Evolutionary conservation across 805 yeast species (phyloP), one percentile per base, ranked within the genome.

Genomic region (Candida coleopterorum): DNA sequence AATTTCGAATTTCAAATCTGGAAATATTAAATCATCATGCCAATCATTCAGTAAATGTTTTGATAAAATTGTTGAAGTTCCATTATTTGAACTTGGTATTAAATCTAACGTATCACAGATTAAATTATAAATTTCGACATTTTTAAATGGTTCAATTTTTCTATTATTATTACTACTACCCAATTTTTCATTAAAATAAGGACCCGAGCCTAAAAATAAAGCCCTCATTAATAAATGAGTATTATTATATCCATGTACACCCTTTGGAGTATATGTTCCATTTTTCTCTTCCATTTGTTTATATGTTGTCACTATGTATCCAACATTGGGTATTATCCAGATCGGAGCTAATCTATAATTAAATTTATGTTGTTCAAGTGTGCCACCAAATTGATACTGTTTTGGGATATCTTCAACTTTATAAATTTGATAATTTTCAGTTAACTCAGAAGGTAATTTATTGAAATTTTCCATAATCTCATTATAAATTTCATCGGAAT

Each of bases 201-300:
- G 96, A 0, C 97, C 97, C 2, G 70, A 56, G 0, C 82, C 95
- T 27, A 86, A 48, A 54, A 90, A 89, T 8, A 85, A 48, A 0
- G 95, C 88, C 34, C 95, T 64, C 96, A 88, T 88, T 39, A 87
- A 62, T 6, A 81, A 72, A 42, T 81, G 86, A 0, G 81, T 71
- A 50, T 82, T 84, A 50, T 82, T 77, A 55, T 85, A 89, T 2
- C 97, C 97, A 57, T 86, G 95, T 1, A 83, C 83, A 7, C 96
- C 96, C 37, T 65, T 65, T 3, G 86, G 84, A n/a, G 55, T 53
- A 52, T 80, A 81, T 10, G 71, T 67, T 34, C 64, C 55, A 18
- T 59, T 57, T 51, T 69, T 68, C 2, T 64, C 64, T 17, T 70
- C 69, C 73, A 77, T 75, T 40, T 72, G 72, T 14, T 68, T 68